Evolutionary conservation across 106 monocot species (phyloP).

Genomic region (Dendrobium chrysotoxum): DNA sequence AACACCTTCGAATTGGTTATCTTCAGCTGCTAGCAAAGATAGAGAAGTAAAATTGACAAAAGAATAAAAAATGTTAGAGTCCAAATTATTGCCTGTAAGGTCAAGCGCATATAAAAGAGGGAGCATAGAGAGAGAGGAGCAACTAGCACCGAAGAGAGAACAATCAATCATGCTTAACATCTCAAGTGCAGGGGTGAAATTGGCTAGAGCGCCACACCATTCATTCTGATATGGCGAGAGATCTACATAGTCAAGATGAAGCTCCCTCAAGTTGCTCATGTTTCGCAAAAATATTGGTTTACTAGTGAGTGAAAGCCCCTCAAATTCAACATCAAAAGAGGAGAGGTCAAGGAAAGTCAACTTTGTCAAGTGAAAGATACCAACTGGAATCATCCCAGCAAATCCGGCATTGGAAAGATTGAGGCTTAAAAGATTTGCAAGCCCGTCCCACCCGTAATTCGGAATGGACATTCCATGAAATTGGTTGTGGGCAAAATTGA

Average conservation of each 20-base stretch:
- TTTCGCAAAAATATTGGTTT: constrained; percentile 18
- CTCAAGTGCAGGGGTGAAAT: constrained; percentile 20
- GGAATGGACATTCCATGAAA: constrained; percentile 14
- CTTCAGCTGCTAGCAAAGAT: constrained; percentile 4
- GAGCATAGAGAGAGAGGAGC: too few species aligned
- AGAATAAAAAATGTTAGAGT: constrained; percentile 23
- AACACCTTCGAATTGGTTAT: constrained; percentile 26
- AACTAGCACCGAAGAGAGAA: constrained; percentile 28
- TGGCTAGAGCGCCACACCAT: constrained; percentile 21
- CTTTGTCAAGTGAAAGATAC: constrained; percentile 17
- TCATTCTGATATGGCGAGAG: constrained; percentile 14
- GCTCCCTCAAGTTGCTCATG: constrained; percentile 14
- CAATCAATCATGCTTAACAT: constrained; percentile 39
- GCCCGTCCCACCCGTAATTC: too few species aligned
- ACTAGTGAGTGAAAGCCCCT: constrained; percentile 1
- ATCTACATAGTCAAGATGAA: constrained; percentile 34
- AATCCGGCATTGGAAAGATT: constrained; percentile 43
- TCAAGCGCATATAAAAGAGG: constrained; percentile 15
- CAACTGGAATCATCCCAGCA: constrained; percentile 23
- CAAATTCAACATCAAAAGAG: neutral
- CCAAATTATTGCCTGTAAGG: constrained; percentile 30
- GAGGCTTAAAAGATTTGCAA: constrained; percentile 20
- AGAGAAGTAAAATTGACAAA: too few species aligned
- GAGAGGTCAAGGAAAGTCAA: constrained; percentile 39
- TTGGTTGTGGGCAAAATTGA: constrained; percentile 24